Conservation (phyloP, 2,329 filamentous ascomycete species). For the Aspergillus sp. region DNA sequence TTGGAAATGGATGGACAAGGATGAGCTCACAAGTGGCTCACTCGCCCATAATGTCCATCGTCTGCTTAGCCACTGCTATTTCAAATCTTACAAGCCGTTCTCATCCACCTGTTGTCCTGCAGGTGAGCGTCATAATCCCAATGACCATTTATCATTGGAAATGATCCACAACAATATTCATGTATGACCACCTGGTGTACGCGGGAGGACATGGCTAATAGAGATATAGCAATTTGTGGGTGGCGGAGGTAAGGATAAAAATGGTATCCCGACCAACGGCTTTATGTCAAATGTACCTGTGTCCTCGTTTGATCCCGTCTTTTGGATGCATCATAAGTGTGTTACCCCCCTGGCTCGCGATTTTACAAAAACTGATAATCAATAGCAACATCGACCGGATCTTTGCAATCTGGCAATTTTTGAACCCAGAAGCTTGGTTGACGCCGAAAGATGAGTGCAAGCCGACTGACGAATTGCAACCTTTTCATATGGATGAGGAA, state of each 20-base stretch:
- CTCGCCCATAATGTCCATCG: background rate
- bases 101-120: too few relatives aligned
- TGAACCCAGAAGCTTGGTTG: constrained; percentile 59
- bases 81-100: too few relatives aligned
- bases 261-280: constrained; percentile 37
- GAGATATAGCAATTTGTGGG: too few relatives aligned
- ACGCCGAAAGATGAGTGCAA: constrained; percentile 44
- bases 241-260: too few relatives aligned
- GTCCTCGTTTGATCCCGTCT: constrained; percentile 71
- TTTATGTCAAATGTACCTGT: constrained; percentile 67
- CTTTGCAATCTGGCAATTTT: constrained; percentile 50
- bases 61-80: too few relatives aligned
- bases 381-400: constrained; percentile 15
- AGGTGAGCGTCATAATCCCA: too few relatives aligned
- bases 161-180: constrained; percentile 29
- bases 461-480: constrained; percentile 31
- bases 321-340: constrained; percentile 64
- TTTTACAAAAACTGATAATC: background rate
- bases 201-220: too few relatives aligned
- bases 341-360: background rate
- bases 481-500: constrained; percentile 53
- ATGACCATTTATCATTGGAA: constrained; percentile 1
- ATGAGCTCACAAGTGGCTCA: constrained; percentile 21
- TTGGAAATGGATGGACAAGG: constrained; percentile 22
- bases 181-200: constrained; percentile 47